Evolutionary conservation across 2,329 filamentous ascomycete genomes (phyloP).

Genomic region (Clonostachys chloroleuca): DNA sequence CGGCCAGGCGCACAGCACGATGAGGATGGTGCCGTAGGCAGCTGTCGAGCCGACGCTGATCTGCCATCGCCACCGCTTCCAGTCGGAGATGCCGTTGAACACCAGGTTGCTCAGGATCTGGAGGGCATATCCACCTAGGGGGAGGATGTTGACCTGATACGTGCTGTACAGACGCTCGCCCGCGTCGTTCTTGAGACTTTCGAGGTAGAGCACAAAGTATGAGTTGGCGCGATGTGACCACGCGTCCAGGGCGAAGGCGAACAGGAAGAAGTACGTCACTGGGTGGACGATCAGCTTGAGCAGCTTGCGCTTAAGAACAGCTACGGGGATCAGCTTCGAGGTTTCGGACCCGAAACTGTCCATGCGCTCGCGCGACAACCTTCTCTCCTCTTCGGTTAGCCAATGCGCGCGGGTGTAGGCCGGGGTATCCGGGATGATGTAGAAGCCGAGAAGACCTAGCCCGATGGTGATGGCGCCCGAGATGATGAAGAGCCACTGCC

Average conservation of each 20-base stretch:
- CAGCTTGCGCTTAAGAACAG: conserved; percentile 14
- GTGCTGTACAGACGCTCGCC: conserved; percentile 18
- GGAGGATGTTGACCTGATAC: conserved; percentile 23
- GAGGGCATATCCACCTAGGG: conserved; percentile 19
- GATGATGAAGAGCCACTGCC: conserved; percentile 35
- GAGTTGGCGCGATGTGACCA: conserved; percentile 22
- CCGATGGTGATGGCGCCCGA: conserved; percentile 33
- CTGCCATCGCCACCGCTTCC: conserved; percentile 32
- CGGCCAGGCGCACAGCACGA: conserved; percentile 25
- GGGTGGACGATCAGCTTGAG: conserved; percentile 18
- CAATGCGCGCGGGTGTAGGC: conserved; percentile 50
- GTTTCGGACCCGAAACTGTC: conserved; percentile 17
- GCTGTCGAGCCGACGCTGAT: conserved; percentile 20
- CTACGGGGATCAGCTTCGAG: conserved; percentile 14
- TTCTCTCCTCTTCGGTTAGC: conserved; percentile 52
- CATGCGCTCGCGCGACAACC: conserved; percentile 35
- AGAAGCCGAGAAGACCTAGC: conserved; percentile 56
- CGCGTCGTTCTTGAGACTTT: conserved; percentile 15
- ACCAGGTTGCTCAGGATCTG: conserved; percentile 26
- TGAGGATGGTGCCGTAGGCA: conserved; percentile 19
- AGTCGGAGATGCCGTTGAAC: conserved; percentile 26
- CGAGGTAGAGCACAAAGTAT: conserved; percentile 24
- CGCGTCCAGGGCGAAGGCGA: conserved; percentile 18
- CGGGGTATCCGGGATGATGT: conserved; percentile 63
- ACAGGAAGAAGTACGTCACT: conserved; percentile 20